Conservation (phyloP, 306 rosid species). For the Cucurbita pepo region DNA sequence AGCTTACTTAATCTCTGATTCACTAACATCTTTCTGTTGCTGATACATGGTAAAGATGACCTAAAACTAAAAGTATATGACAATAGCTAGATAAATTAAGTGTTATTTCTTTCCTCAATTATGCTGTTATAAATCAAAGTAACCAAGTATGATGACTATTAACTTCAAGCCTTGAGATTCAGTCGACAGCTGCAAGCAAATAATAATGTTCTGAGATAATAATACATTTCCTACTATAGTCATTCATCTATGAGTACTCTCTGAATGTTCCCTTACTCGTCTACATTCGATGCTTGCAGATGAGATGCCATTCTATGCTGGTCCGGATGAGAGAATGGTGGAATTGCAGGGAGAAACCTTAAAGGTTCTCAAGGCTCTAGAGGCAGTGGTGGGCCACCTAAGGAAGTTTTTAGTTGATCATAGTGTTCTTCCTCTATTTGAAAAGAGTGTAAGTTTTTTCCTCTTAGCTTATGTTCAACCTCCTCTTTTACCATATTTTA, state of each 20-base stretch:
- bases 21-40: neutral
- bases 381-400: slow-evolving; percentile 76
- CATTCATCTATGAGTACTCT: neutral
- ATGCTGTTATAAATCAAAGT: neutral
- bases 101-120: neutral
- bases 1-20: neutral
- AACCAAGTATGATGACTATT: neutral
- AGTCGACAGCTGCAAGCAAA: neutral
- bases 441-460: slow-evolving; percentile 58
- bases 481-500: neutral
- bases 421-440: slow-evolving; percentile 93
- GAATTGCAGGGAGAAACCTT: slow-evolving; percentile 85
- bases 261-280: neutral
- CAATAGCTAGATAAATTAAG: neutral
- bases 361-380: slow-evolving; percentile 78
- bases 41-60: neutral
- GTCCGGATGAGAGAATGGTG: slow-evolving; percentile 79
- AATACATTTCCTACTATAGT: neutral
- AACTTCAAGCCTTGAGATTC: neutral
- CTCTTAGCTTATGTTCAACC: neutral
- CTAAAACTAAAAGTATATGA: neutral
- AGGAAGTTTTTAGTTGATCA: slow-evolving; percentile 93
- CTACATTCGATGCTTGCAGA: slow-evolving; percentile 30
- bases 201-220: neutral
- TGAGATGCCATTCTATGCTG: slow-evolving; percentile 81